phyloP scores from a whole-genome alignment of 305 asterid species.

The Plantago rigida region DNA sequence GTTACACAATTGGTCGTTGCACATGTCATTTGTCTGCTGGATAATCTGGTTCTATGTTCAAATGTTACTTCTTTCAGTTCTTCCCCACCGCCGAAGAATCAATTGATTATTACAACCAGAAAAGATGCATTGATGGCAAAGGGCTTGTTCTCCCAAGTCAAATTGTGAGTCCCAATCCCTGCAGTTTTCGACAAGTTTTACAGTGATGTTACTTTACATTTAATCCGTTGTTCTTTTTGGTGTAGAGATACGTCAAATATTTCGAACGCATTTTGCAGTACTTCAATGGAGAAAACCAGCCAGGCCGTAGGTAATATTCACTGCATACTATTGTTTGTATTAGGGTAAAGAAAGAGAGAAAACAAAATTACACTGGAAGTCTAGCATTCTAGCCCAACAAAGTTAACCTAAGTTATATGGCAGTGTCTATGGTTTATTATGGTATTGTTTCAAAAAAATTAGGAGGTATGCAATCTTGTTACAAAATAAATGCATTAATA shows the following conservation, averaged over 20 bases:
- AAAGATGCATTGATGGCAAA: conserved; percentile 88
- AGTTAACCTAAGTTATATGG: conserved; percentile 14
- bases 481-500: conserved; percentile 19
- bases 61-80: conserved; percentile 44
- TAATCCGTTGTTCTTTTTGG: conserved; percentile 20
- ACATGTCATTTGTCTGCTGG: neutral
- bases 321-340: neutral
- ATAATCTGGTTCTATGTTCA: neutral
- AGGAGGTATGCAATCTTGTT: conserved; percentile 4
- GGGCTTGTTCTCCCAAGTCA: conserved; percentile 97
- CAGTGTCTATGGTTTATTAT: neutral
- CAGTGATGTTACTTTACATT: conserved; percentile 8
- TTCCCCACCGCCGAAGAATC: conserved; percentile 98
- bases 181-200: conserved; percentile 3
- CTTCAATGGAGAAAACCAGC: conserved; percentile 96
- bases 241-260: conserved; percentile 92
- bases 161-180: conserved; percentile 53
- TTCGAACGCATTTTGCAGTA: conserved; percentile 73
- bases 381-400: conserved; percentile 13
- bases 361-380: neutral
- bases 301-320: conserved; percentile 78
- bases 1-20: too few species aligned
- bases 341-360: neutral
- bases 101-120: conserved; percentile 91
- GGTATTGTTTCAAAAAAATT: neutral